Evolutionary conservation across 805 yeast species (phyloP).

Genomic region (Kockiozyma suomiensis): DNA sequence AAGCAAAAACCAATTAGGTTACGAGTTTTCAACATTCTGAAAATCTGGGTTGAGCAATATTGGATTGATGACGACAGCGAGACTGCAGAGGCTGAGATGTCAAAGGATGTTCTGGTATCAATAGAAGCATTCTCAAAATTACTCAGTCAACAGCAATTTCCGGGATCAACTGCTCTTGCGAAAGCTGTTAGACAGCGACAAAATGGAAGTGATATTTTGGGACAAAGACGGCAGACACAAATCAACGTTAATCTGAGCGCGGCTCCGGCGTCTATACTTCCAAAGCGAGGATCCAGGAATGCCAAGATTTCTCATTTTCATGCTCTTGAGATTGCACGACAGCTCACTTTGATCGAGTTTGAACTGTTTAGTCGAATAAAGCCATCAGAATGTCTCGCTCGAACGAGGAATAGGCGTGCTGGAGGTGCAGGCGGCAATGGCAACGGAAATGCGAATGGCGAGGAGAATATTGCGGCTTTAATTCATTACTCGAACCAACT

Average conservation of each 20-base stretch:
- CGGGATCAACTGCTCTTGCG: constrained; percentile 39
- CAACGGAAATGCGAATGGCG: constrained; percentile 36
- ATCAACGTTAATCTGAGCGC: constrained; percentile 23
- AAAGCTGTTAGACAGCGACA: constrained; percentile 45
- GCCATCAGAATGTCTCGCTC: constrained; percentile 58
- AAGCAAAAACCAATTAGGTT: constrained; percentile 67
- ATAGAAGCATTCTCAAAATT: constrained; percentile 17
- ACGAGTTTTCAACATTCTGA: constrained; percentile 66
- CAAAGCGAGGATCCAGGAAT: constrained; percentile 33
- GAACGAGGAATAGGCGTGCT: constrained; percentile 26
- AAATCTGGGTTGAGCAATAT: constrained; percentile 63
- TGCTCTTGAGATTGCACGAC: constrained; percentile 76
- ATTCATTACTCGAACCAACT: constrained; percentile 75
- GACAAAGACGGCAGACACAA: neutral
- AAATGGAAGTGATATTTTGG: constrained; percentile 17
- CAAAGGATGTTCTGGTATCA: constrained; percentile 17
- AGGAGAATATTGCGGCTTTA: constrained; percentile 48
- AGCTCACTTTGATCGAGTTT: constrained; percentile 76
- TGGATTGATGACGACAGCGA: constrained; percentile 65
- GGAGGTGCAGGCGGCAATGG: constrained; percentile 35
- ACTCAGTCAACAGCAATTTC: constrained; percentile 25
- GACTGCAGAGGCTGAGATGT: constrained; percentile 41
- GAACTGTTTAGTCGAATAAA: constrained; percentile 64
- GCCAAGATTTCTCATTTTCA: constrained; percentile 63
- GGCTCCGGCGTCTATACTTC: constrained; percentile 39